A percentile compares a stretch with the other conserved stretches of the same genome.
Evolutionary conservation across 2,329 filamentous ascomycete species (phyloP).

Genomic region (Coniochaeta ligniaria): DNA sequence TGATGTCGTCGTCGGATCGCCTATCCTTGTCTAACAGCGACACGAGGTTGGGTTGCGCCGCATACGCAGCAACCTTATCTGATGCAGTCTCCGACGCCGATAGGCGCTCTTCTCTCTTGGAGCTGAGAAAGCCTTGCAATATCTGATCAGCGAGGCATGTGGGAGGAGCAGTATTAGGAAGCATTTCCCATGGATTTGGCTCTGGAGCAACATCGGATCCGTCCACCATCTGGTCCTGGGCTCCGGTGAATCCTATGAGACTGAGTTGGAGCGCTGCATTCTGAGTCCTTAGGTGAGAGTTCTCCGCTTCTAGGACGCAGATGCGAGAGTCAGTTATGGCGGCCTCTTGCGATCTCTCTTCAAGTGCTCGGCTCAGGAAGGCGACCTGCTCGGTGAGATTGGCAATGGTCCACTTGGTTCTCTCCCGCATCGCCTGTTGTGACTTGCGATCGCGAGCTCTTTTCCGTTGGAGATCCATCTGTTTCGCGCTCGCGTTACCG

Average conservation of each 20-base stretch:
- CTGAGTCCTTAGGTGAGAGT: constrained; percentile 19
- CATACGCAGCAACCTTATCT: constrained; percentile 9
- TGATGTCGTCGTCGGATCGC: constrained; percentile 20
- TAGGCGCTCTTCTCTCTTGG: constrained; percentile 11
- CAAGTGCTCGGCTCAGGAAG: constrained; percentile 15
- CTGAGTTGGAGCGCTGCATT: constrained; percentile 21
- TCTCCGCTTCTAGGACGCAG: constrained; percentile 17
- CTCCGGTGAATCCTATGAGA: constrained; percentile 14
- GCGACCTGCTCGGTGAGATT: constrained; percentile 21
- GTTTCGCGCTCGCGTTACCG: constrained; percentile 4
- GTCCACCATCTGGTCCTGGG: constrained; percentile 1
- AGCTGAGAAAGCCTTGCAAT: constrained; percentile 18
- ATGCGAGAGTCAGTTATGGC: constrained; percentile 12
- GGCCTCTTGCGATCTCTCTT: constrained; percentile 9
- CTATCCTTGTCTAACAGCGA: constrained; percentile 16
- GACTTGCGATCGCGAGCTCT: constrained; percentile 22
- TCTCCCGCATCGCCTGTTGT: constrained; percentile 25
- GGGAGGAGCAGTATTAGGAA: constrained; percentile 15
- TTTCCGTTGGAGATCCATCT: constrained; percentile 20
- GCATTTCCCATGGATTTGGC: constrained; percentile 14
- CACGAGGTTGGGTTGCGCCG: constrained; percentile 15
- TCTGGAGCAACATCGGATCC: not conserved
- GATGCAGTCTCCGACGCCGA: constrained; percentile 4
- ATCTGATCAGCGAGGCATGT: constrained; percentile 20
- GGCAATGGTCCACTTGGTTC: constrained; percentile 22